phyloP scores from a whole-genome alignment of 331 rosid genomes.

The Pyracantha coccinea region DNA sequence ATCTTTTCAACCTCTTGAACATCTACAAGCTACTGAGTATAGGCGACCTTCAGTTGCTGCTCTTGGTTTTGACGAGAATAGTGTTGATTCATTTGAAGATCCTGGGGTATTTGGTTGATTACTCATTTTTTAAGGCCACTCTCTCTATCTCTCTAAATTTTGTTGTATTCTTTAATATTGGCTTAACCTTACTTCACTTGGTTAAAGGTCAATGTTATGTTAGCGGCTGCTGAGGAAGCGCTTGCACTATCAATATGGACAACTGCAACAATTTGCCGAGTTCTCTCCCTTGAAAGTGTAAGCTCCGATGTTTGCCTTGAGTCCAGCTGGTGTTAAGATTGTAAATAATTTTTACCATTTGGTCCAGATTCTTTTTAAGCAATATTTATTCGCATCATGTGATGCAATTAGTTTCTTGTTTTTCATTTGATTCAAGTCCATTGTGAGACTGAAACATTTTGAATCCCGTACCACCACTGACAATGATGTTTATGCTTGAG shows the following conservation, averaged over 20 bases:
- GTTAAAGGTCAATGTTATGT: slow-evolving; percentile 43
- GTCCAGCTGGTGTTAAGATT: slow-evolving; percentile 6
- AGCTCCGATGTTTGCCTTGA: slow-evolving; percentile 24
- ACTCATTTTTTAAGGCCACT: background rate
- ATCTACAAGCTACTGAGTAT: slow-evolving; percentile 73
- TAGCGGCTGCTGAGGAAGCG: slow-evolving; percentile 88
- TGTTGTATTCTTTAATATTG: background rate
- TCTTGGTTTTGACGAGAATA: slow-evolving; percentile 48
- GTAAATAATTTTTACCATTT: background rate
- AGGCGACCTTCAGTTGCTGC: slow-evolving; percentile 51
- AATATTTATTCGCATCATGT: background rate
- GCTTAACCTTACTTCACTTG: slow-evolving; percentile 17
- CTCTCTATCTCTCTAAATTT: background rate
- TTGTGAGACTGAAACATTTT: background rate
- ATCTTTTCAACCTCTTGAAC: slow-evolving; percentile 81
- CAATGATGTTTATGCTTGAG: no score
- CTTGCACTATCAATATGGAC: slow-evolving; percentile 84
- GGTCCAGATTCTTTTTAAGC: background rate
- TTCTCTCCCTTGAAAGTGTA: slow-evolving; percentile 83
- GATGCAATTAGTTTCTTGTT: background rate
- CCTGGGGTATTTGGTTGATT: slow-evolving; percentile 39
- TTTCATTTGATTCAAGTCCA: background rate
- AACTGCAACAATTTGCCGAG: slow-evolving; percentile 75
- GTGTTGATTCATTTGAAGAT: slow-evolving; percentile 31
- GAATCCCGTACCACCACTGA: background rate